Percentiles rank a stretch among this genome's conserved stretches.
phyloP scores from a whole-genome alignment of 305 asterid species.

The Fraxinus paxiana region DNA sequence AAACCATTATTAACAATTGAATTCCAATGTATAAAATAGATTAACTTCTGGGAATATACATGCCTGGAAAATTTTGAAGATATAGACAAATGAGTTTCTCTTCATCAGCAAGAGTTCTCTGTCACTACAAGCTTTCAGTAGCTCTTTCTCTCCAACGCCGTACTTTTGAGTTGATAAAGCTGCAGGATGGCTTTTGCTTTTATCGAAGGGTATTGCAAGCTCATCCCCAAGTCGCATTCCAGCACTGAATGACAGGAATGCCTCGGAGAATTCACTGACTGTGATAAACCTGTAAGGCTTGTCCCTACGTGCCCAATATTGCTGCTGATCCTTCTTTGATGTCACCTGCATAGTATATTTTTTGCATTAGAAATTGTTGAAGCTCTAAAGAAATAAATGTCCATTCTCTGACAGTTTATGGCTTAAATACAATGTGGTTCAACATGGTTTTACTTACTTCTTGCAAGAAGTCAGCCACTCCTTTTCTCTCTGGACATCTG shows the following conservation, averaged over 20 bases:
- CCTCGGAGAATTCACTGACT: slow-evolving; percentile 30
- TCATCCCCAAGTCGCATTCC: slow-evolving; percentile 28
- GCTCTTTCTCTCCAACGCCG: slow-evolving; percentile 29
- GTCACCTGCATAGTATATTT: slow-evolving; percentile 26
- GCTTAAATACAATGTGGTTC: neutral
- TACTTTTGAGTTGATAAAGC: slow-evolving; percentile 32
- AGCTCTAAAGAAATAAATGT: neutral
- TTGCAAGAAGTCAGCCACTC: slow-evolving; percentile 87
- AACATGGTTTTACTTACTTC: slow-evolving; percentile 46
- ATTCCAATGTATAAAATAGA: neutral
- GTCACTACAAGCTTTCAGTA: slow-evolving; percentile 29
- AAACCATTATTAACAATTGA: neutral
- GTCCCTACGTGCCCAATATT: slow-evolving; percentile 31
- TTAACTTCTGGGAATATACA: neutral
- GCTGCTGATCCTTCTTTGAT: slow-evolving; percentile 35
- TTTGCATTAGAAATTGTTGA: neutral
- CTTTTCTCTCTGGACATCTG: slow-evolving; percentile 76
- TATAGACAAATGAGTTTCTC: slow-evolving; percentile 36
- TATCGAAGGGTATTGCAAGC: slow-evolving; percentile 28
- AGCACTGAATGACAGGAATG: slow-evolving; percentile 27
- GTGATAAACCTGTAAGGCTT: slow-evolving; percentile 28
- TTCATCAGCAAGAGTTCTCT: slow-evolving; percentile 34
- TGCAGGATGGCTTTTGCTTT: slow-evolving; percentile 36
- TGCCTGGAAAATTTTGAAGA: slow-evolving; percentile 32
- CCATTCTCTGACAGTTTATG: neutral